Evolutionary conservation across 2,329 filamentous ascomycete species (phyloP).

Genomic region (Fusarium nurragi): DNA sequence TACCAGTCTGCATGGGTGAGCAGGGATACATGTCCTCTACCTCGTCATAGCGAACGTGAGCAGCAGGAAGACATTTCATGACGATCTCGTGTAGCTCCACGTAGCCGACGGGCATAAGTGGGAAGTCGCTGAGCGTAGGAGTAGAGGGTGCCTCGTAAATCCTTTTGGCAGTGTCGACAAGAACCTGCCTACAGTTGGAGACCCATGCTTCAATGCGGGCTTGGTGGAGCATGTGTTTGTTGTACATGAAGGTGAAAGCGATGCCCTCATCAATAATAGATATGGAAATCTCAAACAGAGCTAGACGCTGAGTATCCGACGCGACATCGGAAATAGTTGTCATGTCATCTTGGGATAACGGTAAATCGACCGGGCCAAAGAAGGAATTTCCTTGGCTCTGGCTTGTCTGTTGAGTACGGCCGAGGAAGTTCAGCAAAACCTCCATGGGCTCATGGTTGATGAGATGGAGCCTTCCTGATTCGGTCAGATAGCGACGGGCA

Average conservation of each 20-base stretch:
- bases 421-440: conserved; percentile 26
- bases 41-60: conserved; percentile 18
- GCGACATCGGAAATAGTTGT: conserved; percentile 15
- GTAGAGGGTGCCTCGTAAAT: conserved; percentile 21
- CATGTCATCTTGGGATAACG: conserved; percentile 3
- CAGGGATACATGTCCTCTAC: conserved; percentile 52
- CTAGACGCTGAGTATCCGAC: conserved; percentile 8
- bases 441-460: conserved; percentile 16
- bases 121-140: conserved; percentile 49
- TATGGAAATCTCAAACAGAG: conserved; percentile 38
- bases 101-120: conserved; percentile 47
- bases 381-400: neutral
- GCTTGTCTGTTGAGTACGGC: conserved; percentile 13
- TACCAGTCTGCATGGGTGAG: conserved; percentile 51
- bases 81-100: conserved; percentile 40
- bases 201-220: conserved; percentile 25
- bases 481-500: conserved; percentile 11
- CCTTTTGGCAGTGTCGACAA: conserved; percentile 7
- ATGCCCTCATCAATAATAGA: conserved; percentile 1
- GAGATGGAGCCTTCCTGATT: neutral
- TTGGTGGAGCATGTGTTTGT: conserved; percentile 26
- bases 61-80: conserved; percentile 31
- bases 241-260: conserved; percentile 17
- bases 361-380: neutral
- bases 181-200: conserved; percentile 4